Evolutionary conservation across 2,329 filamentous ascomycete genomes (phyloP), one percentile per base, ranked within the genome.

Genomic region (Drechslerella dactyloides): DNA sequence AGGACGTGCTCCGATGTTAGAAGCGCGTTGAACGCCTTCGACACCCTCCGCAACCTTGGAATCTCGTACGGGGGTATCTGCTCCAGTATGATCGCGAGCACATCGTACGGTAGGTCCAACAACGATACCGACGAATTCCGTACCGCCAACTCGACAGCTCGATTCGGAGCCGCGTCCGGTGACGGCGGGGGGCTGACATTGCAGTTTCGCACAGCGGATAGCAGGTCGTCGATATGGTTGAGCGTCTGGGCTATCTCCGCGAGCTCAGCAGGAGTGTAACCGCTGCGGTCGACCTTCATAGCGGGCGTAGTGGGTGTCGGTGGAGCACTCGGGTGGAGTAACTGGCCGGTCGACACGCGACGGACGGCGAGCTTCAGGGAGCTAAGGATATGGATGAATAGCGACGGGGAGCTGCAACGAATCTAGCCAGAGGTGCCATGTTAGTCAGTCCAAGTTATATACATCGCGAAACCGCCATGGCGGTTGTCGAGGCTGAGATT

Each of bases 31-130:
- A 72, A 72, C 3, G 51, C 60, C 33, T 42, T 72, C 1, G 68
- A 72, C n/a, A 72, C 60, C 19, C 51, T 57, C 15, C 68, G 54
- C 27, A 72, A 17, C 10, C 68, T 60, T 2, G 68, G 68, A 11
- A 72, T 64, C 42, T 72, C 68, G 15, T 72, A 72, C 2, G 68
- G 68, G 11, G 68, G 68, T 5, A 72, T 51, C 2, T 65, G 60
- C 19, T 72, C 60, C 7, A 72, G 51, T 5, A 72, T 61, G n/a
- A 72, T 65, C 30, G 60, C 56, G 19, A 72, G 60, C 21, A 72
- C 51, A 35, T 72, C 68, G 55, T 65, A 72, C 0, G 68, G 68
- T n/a, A 72, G 68, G 19, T 72, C 60, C 17, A 72, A 51, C 30
- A 65, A 60, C 3, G 60, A 46, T 37, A 33, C 60, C 1, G 68